A percentile compares a stretch with the other conserved stretches of the same genome.
Evolutionary conservation across 2,329 filamentous ascomycete species (phyloP).

Genomic region (Beauveria australis): DNA sequence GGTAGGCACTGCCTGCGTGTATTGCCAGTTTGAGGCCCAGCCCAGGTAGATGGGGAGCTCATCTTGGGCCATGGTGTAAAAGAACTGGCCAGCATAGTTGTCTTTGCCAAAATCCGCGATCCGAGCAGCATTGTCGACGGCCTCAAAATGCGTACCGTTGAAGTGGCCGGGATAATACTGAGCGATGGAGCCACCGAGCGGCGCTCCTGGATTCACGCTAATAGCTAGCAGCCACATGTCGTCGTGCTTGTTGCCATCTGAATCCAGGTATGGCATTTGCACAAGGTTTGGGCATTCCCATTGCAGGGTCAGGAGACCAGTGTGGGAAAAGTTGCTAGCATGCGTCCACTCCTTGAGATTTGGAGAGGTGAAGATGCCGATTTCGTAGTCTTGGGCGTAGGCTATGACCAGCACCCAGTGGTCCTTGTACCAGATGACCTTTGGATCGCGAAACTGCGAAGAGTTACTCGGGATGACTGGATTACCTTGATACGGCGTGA

Average conservation of each 20-base stretch:
- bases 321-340: conserved; percentile 44
- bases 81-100: conserved; percentile 29
- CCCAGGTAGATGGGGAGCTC: conserved; percentile 25
- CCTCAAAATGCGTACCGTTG: conserved; percentile 55
- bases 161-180: conserved; percentile 52
- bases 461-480: conserved; percentile 50
- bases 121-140: conserved; percentile 21
- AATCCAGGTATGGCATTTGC: conserved; percentile 37
- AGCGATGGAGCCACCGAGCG: conserved; percentile 45
- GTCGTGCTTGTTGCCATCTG: conserved; percentile 21
- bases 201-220: conserved; percentile 49
- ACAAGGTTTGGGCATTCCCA: conserved; percentile 59
- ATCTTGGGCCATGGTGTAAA: conserved; percentile 18
- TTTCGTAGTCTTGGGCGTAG: conserved; percentile 41
- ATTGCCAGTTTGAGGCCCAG: conserved; percentile 30
- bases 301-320: conserved; percentile 44
- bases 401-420: conserved; percentile 52
- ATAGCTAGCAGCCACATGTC: conserved; percentile 37
- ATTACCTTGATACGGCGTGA: conserved; percentile 50
- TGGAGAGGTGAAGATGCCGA: conserved; percentile 54
- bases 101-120: conserved; percentile 28
- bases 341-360: conserved; percentile 50
- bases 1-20: conserved; percentile 23
- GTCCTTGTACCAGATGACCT: conserved; percentile 50
- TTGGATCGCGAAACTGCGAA: conserved; percentile 56